Evolutionary conservation across 768 basidiomycete species (phyloP).

Genomic region (Royoungia palumana): DNA sequence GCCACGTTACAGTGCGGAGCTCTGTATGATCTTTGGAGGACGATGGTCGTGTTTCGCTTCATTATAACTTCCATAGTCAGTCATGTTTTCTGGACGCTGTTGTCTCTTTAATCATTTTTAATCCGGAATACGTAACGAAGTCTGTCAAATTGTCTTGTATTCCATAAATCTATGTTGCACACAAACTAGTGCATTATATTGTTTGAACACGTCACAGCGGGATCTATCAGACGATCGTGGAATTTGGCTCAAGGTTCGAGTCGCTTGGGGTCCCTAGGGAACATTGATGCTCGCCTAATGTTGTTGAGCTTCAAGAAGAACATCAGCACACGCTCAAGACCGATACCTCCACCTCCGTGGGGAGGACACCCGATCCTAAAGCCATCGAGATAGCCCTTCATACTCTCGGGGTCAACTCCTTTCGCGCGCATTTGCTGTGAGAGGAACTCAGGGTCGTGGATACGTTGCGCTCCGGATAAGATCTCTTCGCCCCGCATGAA

Average conservation of each 20-base stretch:
- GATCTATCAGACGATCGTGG: not conserved
- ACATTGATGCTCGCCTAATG: conserved; percentile 87
- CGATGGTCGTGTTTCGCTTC: conserved; percentile 22
- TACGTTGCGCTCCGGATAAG: conserved; percentile 95
- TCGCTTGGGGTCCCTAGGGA: conserved; percentile 96
- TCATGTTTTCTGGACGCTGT: conserved; percentile 25
- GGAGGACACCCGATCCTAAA: conserved; percentile 95
- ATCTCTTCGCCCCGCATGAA: conserved; percentile 99
- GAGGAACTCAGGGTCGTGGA: conserved; percentile 85
- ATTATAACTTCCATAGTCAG: conserved; percentile 16
- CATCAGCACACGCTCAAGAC: conserved; percentile 94
- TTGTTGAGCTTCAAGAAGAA: conserved; percentile 96
- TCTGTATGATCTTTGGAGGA: conserved; percentile 22
- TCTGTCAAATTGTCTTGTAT: conserved; percentile 17
- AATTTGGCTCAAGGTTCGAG: conserved; percentile 65
- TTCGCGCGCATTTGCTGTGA: conserved; percentile 80
- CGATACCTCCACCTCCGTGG: conserved; percentile 96
- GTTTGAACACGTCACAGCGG: not conserved
- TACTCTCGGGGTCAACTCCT: conserved; percentile 86
- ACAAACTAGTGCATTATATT: conserved; percentile 7
- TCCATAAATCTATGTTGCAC: conserved; percentile 18
- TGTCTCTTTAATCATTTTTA: conserved; percentile 18
- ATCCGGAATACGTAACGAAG: conserved; percentile 25
- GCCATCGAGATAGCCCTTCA: conserved; percentile 90
- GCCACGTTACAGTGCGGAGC: conserved; percentile 11